phyloP scores from a whole-genome alignment of 129 eudicot species.

The Heracleum sosnowskyi region DNA sequence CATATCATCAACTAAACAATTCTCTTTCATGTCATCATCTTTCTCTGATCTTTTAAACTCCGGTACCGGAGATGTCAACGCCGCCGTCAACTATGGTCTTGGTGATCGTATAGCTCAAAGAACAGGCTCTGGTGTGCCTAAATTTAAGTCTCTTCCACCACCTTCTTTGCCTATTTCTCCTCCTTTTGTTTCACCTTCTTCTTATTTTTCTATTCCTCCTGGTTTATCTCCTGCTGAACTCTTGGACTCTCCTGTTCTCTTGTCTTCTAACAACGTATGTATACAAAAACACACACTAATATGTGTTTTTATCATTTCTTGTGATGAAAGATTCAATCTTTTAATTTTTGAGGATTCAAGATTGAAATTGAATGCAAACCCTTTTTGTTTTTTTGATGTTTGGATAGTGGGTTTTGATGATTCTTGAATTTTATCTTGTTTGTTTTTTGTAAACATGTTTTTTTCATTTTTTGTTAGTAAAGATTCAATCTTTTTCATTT shows the following conservation, averaged over 20 bases:
- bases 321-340: not conserved
- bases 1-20: conserved; percentile 17
- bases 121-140: conserved; percentile 60
- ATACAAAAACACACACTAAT: not conserved
- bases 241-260: conserved; percentile 80
- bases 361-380: not conserved
- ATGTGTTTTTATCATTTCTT: not conserved
- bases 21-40: conserved; percentile 41
- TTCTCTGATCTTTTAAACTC: conserved; percentile 39
- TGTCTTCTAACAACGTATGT: conserved; percentile 56
- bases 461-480: not conserved
- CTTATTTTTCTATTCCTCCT: conserved; percentile 72
- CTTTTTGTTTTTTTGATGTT: not conserved
- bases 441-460: too few relatives aligned
- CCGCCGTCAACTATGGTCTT: conserved; percentile 21
- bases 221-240: conserved; percentile 78
- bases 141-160: conserved; percentile 78
- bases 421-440: not conserved
- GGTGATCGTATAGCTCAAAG: conserved; percentile 55
- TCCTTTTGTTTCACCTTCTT: conserved; percentile 60
- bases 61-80: conserved; percentile 13
- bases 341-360: not conserved
- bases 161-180: conserved; percentile 78
- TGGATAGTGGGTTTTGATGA: not conserved
- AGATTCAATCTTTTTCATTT: not conserved